Conservation (phyloP, 1,139 yeast species). For the Sugiyamaella novakii region DNA sequence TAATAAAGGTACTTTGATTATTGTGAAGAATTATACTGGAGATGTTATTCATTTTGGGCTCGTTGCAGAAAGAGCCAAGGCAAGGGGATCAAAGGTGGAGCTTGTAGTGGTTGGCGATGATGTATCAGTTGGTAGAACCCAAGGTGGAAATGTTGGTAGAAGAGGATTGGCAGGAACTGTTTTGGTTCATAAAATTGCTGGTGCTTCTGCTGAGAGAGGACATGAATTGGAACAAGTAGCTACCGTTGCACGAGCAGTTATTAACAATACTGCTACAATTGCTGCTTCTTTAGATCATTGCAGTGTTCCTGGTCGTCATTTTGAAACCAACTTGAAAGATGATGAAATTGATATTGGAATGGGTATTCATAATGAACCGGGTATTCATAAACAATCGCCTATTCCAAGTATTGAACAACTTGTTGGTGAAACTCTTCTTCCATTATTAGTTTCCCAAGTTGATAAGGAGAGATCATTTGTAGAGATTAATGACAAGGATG, state of each 20-base stretch:
- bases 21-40: conserved; percentile 92
- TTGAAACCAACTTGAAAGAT: conserved; percentile 55
- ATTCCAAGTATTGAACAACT: conserved; percentile 55
- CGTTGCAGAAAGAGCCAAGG: conserved; percentile 81
- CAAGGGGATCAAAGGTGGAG: conserved; percentile 64
- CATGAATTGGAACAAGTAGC: conserved; percentile 55
- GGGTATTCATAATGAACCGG: conserved; percentile 97
- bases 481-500: conserved; percentile 60
- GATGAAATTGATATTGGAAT: conserved; percentile 85
- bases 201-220: conserved; percentile 63
- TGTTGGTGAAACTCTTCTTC: conserved; percentile 39
- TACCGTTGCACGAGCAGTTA: conserved; percentile 61
- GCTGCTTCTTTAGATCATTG: conserved; percentile 91
- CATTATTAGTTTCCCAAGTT: conserved; percentile 35
- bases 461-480: conserved; percentile 49
- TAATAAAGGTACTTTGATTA: conserved; percentile 65
- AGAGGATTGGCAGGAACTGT: conserved; percentile 93
- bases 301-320: conserved; percentile 77
- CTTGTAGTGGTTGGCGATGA: conserved; percentile 84
- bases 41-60: conserved; percentile 90
- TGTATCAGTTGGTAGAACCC: conserved; percentile 85
- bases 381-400: conserved; percentile 68
- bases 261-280: conserved; percentile 72
- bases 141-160: conserved; percentile 89
- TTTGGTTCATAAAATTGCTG: conserved; percentile 80